Base-by-base conservation (phyloP, 2,329 filamentous ascomycete genomes). In the Akanthomyces dipterigenus region DNA sequence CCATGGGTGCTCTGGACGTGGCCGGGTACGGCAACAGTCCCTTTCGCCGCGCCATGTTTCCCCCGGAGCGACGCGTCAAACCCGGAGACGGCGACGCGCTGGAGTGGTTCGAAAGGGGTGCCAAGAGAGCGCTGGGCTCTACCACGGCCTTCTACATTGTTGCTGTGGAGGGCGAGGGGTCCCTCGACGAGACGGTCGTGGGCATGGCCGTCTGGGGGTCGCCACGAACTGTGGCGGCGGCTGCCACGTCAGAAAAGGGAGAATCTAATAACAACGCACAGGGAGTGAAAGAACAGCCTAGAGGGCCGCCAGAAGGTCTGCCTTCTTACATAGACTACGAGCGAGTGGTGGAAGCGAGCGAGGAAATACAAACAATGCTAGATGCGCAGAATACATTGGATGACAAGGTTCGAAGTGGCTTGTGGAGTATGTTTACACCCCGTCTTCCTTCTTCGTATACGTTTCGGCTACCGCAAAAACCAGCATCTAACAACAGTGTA, bases 361-460 rank as follows among this genome's bases (percentile, higher is more conserved):
- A 20, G 26, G 54, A 56, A 18, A 46, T 48, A 11, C 5, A 46
- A 9, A 22, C 14, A 14, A 46, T 56, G 54, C 28, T 46, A 8
- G 54, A 22, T 6, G 12, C 42, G 9, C 54, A 56, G 28, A 28
- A 56, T 36, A 14, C 8, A 26, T 20, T 64, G 65, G 66, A 46
- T 20, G n/a, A 48, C n/a, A 26, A 46, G 11, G 36, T 12, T 2
- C 40, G 42, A 36, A 48, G 28, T 22, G 9, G 34, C 34, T 45
- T 60, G 46, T 60, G 56, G 56, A 60, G 56, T 53, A 36, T 16
- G 46, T 36, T 20, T n/a, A n/a, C n/a, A n/a, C n/a, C n/a, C n/a
- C n/a, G n/a, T 28, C 12, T 24, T 22, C 22, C 12, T 28, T 50
- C n/a, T n/a, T n/a, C n/a, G n/a, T n/a, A n/a, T n/a, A n/a, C n/a